These are phyloP conservation scores for Nematodospora valgi DNA, from an alignment of 805 yeast species.

Conservation along the genomic window DNA sequence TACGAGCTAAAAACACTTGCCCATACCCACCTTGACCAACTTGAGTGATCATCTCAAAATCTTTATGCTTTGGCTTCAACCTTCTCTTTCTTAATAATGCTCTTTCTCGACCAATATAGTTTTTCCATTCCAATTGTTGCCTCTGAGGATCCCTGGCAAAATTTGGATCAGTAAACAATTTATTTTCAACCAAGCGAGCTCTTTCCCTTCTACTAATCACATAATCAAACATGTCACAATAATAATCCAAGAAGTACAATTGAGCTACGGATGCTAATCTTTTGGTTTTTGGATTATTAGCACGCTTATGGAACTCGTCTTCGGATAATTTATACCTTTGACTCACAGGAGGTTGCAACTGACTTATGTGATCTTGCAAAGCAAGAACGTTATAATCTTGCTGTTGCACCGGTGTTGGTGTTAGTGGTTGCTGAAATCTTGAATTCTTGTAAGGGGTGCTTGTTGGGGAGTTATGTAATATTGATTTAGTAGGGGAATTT, in stretches of 20 bases:
- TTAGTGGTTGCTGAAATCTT: slow-evolving; percentile 6
- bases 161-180: slow-evolving; percentile 51
- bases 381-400: slow-evolving; percentile 9
- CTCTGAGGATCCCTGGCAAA: slow-evolving; percentile 26
- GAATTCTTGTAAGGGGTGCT: slow-evolving; percentile 9
- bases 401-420: slow-evolving; percentile 5
- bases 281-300: slow-evolving; percentile 72
- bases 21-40: slow-evolving; percentile 99
- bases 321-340: slow-evolving; percentile 18
- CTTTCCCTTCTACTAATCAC: slow-evolving; percentile 84
- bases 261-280: slow-evolving; percentile 89
- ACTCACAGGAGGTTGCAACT: slow-evolving; percentile 25
- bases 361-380: slow-evolving; percentile 27
- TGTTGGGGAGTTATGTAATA: slow-evolving; percentile 29
- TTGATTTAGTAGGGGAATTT: slow-evolving; percentile 33
- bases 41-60: slow-evolving; percentile 94
- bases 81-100: slow-evolving; percentile 84
- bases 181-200: slow-evolving; percentile 61
- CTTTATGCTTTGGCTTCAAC: slow-evolving; percentile 88
- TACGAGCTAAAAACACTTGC: slow-evolving; percentile 93
- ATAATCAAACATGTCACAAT: slow-evolving; percentile 93
- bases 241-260: slow-evolving; percentile 89
- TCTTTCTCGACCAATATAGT: slow-evolving; percentile 80
- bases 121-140: slow-evolving; percentile 58
- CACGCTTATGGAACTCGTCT: slow-evolving; percentile 53